Percentiles rank a stretch among this genome's conserved stretches.
Evolutionary conservation across 495 filamentous ascomycete genomes (phyloP).

Genomic region (Aspergillus coremiiformis): DNA sequence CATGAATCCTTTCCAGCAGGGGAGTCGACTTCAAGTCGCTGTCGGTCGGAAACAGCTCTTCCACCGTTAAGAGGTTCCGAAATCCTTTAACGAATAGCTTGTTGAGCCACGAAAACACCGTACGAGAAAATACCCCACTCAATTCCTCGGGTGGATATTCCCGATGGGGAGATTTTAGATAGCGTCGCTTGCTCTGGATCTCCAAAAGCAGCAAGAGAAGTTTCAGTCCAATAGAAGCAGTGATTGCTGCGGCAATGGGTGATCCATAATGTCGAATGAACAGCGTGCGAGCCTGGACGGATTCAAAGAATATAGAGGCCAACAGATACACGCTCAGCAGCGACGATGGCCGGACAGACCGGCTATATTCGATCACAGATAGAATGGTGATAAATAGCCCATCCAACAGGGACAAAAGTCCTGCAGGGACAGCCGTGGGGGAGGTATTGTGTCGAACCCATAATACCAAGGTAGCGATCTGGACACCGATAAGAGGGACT

Average conservation of each 20-base stretch:
- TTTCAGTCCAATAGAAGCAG: constrained; percentile 31
- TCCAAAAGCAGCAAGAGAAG: constrained; percentile 21
- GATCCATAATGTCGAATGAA: no score
- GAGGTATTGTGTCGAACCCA: no score
- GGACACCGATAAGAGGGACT: no score
- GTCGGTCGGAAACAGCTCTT: constrained; percentile 27
- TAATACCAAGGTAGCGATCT: no score
- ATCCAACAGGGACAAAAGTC: no score
- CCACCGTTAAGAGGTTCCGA: constrained; percentile 19
- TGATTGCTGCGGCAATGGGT: constrained; percentile 32
- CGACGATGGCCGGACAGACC: constrained; percentile 31
- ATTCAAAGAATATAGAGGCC: constrained; percentile 35
- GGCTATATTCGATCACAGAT: constrained; percentile 29
- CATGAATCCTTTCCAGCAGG: no score
- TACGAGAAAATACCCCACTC: constrained; percentile 30
- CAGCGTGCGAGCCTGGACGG: constrained; percentile 31
- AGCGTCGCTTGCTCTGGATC: constrained; percentile 1
- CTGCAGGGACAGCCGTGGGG: no score
- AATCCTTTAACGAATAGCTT: constrained; percentile 30
- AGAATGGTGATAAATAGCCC: constrained; percentile 25
- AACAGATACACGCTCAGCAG: constrained; percentile 35
- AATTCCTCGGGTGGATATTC: constrained; percentile 37
- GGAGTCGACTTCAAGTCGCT: constrained; percentile 22
- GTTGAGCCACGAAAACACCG: constrained; percentile 41
- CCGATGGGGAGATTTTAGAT: background rate